A percentile compares a stretch with the other conserved stretches of the same genome.
phyloP scores from a whole-genome alignment of 441 rosid genomes.

The Capsella rubella region DNA sequence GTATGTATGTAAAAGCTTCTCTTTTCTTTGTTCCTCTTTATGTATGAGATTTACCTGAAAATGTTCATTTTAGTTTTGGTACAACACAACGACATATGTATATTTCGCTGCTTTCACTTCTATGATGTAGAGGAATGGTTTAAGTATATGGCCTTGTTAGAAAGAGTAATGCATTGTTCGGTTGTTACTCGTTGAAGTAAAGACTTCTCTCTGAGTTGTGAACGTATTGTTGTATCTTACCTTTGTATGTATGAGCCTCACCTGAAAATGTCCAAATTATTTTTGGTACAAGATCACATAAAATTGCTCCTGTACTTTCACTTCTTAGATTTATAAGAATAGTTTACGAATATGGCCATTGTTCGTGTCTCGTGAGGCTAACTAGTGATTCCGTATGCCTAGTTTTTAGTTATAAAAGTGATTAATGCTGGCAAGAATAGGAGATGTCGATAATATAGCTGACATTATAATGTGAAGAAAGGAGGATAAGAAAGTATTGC shows the following conservation, averaged over 20 bases:
- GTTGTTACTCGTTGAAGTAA: too few species aligned
- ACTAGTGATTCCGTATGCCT: background rate
- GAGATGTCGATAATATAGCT: background rate
- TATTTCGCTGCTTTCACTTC: constrained; percentile 7
- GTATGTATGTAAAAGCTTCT: constrained; percentile 47
- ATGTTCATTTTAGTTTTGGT: background rate
- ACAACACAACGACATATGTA: background rate
- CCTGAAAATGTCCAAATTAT: background rate
- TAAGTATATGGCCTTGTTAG: background rate
- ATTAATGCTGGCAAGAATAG: background rate
- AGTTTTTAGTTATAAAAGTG: background rate
- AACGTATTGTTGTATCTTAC: too few species aligned
- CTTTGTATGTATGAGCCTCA: background rate
- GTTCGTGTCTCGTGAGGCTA: background rate
- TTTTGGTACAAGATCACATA: background rate
- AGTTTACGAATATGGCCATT: background rate
- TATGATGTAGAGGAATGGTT: background rate
- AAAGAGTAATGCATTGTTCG: background rate
- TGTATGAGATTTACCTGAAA: background rate
- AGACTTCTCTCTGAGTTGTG: too few species aligned
- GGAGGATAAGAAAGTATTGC: background rate
- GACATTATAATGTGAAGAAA: background rate
- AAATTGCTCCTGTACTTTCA: background rate
- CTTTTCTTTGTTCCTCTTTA: background rate
- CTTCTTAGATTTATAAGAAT: background rate